Percentiles rank a stretch among this genome's conserved stretches.
Conservation (phyloP, 805 yeast species). For the Hagleromyces aurorensis region DNA sequence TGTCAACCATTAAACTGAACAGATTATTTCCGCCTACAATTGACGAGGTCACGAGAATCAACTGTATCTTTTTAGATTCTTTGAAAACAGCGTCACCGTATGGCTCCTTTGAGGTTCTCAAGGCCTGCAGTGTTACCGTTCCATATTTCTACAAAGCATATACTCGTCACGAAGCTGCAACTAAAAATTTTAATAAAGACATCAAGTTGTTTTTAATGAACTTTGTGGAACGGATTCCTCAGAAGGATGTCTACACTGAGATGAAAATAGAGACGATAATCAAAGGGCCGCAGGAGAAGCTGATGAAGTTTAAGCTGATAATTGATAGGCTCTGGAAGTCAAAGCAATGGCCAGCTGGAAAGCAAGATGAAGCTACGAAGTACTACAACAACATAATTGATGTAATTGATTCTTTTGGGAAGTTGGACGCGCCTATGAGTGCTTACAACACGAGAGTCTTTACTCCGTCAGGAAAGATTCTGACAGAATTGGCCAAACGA, state of each 20-base stretch:
- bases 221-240: conserved; percentile 22
- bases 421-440: conserved; percentile 34
- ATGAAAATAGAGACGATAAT: conserved; percentile 54
- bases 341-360: conserved; percentile 37
- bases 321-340: conserved; percentile 51
- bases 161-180: conserved; percentile 90
- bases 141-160: conserved; percentile 92
- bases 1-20: conserved; percentile 62
- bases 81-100: conserved; percentile 54
- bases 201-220: conserved; percentile 38
- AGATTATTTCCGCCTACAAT: conserved; percentile 88
- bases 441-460: conserved; percentile 61
- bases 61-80: conserved; percentile 75
- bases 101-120: conserved; percentile 71
- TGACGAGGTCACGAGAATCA: conserved; percentile 86
- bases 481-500: conserved; percentile 72
- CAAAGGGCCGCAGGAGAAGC: conserved; percentile 56
- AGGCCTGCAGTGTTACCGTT: conserved; percentile 71
- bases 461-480: conserved; percentile 84
- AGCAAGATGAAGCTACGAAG: conserved; percentile 25
- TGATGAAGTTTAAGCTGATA: conserved; percentile 63
- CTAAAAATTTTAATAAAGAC: conserved; percentile 49
- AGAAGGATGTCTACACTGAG: conserved; percentile 35
- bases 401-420: conserved; percentile 78
- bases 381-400: conserved; percentile 48